A percentile compares a stretch with the other conserved stretches of the same genome.
phyloP scores from a whole-genome alignment of 768 basidiomycete genomes.

The Serendipita sp. region DNA sequence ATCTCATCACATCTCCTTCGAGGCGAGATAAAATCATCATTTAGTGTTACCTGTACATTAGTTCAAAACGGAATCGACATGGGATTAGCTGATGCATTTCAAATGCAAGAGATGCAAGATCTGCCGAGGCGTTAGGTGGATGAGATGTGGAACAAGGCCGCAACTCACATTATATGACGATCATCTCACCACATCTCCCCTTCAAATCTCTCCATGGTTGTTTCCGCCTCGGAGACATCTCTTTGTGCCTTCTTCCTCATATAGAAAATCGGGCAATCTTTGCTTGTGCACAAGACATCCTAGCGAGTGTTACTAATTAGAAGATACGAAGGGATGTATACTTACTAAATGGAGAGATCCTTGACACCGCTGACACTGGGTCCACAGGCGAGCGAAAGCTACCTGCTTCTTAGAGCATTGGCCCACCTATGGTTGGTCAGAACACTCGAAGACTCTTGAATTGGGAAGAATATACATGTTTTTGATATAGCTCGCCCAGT shows the following conservation, averaged over 20 bases:
- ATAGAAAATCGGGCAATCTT: conserved; percentile 98
- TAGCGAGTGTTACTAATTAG: conserved; percentile 18
- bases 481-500: conserved; percentile 82
- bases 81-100: too few species aligned
- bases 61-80: too few species aligned
- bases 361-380: conserved; percentile 96
- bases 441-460: background rate
- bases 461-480: conserved; percentile 40
- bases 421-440: conserved; percentile 20
- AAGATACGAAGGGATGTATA: background rate
- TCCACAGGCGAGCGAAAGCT: conserved; percentile 90
- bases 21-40: too few species aligned
- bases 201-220: conserved; percentile 73
- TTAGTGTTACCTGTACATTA: too few species aligned
- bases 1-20: too few species aligned
- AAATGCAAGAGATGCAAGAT: too few species aligned
- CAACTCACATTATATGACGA: too few species aligned
- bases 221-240: conserved; percentile 77
- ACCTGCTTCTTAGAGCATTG: conserved; percentile 69
- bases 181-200: conserved; percentile 43
- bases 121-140: too few species aligned
- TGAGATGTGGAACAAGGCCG: too few species aligned
- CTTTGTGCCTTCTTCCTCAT: conserved; percentile 98
- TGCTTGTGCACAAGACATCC: conserved; percentile 94
- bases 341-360: conserved; percentile 78